phyloP scores from a whole-genome alignment of 441 rosid species.

The Macaranga tanarius region DNA sequence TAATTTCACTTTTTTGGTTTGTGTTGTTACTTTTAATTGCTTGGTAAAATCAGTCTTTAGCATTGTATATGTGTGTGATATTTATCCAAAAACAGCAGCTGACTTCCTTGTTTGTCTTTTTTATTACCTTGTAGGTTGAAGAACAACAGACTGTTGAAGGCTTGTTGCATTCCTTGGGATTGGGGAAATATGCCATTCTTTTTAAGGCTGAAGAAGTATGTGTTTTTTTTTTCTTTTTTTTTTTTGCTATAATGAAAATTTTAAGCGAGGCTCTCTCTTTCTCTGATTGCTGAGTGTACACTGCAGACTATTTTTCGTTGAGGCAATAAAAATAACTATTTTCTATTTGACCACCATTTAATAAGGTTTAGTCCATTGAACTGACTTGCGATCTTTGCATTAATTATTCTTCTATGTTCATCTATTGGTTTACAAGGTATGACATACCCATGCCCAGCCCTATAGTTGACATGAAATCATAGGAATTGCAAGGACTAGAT shows the following conservation, averaged over 20 bases:
- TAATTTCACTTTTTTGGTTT: not conserved
- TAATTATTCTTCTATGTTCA: not conserved
- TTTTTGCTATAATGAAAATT: slow-evolving; percentile 15
- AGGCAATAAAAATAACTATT: not conserved
- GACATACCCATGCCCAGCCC: not conserved
- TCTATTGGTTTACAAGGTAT: not conserved
- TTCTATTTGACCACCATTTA: not conserved
- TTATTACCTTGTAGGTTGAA: slow-evolving; percentile 43
- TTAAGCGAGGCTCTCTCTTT: no score
- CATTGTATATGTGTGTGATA: not conserved
- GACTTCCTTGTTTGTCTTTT: slow-evolving; percentile 6
- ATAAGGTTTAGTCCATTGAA: not conserved
- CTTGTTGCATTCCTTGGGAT: slow-evolving; percentile 64
- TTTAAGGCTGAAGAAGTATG: slow-evolving; percentile 92
- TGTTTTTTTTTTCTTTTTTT: slow-evolving; percentile 7
- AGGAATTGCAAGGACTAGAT: not conserved
- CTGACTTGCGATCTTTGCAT: not conserved
- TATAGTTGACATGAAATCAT: not conserved
- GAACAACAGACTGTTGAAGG: slow-evolving; percentile 69
- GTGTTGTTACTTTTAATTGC: not conserved
- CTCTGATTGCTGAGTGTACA: no score
- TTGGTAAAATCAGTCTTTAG: not conserved
- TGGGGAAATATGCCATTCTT: slow-evolving; percentile 63
- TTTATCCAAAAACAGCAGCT: slow-evolving; percentile 3
- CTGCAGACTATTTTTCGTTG: not conserved